A percentile compares a stretch with the other conserved stretches of the same genome.
These are phyloP conservation scores for Fraxinus americana DNA, from an alignment of 257 asterid species.

Conservation along the genomic window DNA sequence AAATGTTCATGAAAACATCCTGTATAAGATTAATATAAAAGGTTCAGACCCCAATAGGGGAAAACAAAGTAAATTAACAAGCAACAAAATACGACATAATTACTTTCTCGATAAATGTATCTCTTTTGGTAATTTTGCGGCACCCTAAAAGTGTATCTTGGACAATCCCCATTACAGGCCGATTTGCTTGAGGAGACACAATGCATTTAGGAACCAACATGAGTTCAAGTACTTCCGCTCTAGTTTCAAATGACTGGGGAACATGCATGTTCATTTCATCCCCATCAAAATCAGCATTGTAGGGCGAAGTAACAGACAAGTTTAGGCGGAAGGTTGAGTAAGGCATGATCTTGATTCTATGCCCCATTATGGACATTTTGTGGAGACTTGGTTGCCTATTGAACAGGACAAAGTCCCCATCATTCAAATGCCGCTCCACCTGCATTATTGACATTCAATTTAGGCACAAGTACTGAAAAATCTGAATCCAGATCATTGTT, in stretches of 20 bases:
- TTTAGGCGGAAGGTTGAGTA: slow-evolving; percentile 96
- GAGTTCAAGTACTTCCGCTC: slow-evolving; percentile 96
- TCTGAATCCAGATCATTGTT: slow-evolving; percentile 11
- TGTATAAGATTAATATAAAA: slow-evolving; percentile 34
- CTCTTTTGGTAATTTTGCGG: slow-evolving; percentile 93
- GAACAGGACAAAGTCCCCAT: slow-evolving; percentile 95
- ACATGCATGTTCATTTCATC: slow-evolving; percentile 99
- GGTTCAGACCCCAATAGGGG: slow-evolving; percentile 8
- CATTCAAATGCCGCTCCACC: slow-evolving; percentile 99
- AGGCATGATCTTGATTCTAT: slow-evolving; percentile 97
- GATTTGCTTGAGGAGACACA: slow-evolving; percentile 94
- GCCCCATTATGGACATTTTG: slow-evolving; percentile 99
- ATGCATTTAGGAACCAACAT: slow-evolving; percentile 99
- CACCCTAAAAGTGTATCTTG: slow-evolving; percentile 98
- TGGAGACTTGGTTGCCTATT: slow-evolving; percentile 99
- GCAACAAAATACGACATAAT: slow-evolving; percentile 3
- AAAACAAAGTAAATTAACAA: background rate
- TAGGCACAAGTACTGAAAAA: slow-evolving; percentile 22
- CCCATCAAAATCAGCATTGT: slow-evolving; percentile 99
- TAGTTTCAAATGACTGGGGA: slow-evolving; percentile 98
- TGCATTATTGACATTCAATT: slow-evolving; percentile 40
- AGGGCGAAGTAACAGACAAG: slow-evolving; percentile 95
- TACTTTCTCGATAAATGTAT: slow-evolving; percentile 97
- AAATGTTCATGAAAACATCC: slow-evolving; percentile 98
- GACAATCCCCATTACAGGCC: slow-evolving; percentile 99